phyloP scores from a whole-genome alignment of 2,329 filamentous ascomycete species.

The Purpureocillium takamizusanense region DNA sequence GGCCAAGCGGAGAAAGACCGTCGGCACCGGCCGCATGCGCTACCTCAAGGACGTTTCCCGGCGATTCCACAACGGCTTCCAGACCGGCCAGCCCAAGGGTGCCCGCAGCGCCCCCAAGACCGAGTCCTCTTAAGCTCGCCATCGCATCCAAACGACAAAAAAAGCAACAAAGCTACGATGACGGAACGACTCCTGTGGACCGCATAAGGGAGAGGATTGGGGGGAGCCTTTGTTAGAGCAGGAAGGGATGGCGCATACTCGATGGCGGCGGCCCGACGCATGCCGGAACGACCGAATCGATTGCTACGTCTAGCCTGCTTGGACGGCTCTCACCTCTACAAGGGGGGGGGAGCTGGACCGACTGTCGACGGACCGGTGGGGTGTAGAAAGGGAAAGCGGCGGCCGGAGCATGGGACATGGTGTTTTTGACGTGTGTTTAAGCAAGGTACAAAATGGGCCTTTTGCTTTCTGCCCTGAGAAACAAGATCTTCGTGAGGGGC shows the following conservation, averaged over 20 bases:
- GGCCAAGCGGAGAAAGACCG: conserved; percentile 99
- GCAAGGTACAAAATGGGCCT: conserved; percentile 18
- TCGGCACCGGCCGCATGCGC: conserved; percentile 91
- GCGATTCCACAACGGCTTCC: conserved; percentile 98
- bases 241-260: too few relatives aligned
- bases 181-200: conserved; percentile 5
- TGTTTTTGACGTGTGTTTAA: conserved; percentile 24
- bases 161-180: conserved; percentile 3
- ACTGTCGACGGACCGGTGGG: conserved; percentile 1
- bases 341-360: too few relatives aligned
- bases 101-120: conserved; percentile 38
- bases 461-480: conserved; percentile 14
- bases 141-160: conserved; percentile 4
- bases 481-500: conserved; percentile 18
- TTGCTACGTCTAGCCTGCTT: too few relatives aligned
- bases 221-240: too few relatives aligned
- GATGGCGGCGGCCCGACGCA: too few relatives aligned
- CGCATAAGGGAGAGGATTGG: too few relatives aligned
- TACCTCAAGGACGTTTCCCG: conserved; percentile 88
- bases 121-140: conserved; percentile 10
- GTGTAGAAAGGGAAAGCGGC: conserved; percentile 6
- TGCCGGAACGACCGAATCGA: too few relatives aligned
- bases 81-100: conserved; percentile 77
- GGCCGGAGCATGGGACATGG: conserved; percentile 25
- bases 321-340: too few relatives aligned